Base-by-base conservation (phyloP, 106 monocot species). In the Chionographis japonica region DNA sequence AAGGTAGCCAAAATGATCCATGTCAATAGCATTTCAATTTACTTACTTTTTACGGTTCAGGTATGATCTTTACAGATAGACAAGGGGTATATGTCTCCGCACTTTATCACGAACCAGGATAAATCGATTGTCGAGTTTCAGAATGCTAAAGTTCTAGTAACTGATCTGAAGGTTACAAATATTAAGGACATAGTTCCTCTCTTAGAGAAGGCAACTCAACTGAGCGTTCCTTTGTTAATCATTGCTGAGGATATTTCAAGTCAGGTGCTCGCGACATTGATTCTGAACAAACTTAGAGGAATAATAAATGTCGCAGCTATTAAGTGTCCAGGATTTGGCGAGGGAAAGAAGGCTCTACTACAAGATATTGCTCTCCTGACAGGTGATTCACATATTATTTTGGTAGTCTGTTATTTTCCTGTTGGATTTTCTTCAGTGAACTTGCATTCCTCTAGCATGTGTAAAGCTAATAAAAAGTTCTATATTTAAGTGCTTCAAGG, bases 291-390 rank as follows among this genome's bases (percentile, higher is more conserved):
- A 55, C 68, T 87, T 52, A 78, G 76, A 69, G 98, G 98, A 54
- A 49, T 90, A 52, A 61, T 99, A 39, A 93, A 90, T 81, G 90
- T 99, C 68, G 98, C 98, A 66, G 93, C 83, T 17, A 74, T 99
- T 50, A 85, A 90, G 49, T 90, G 90, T 62, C 98, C 98, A 57
- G 98, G 98, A 46, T 85, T 99, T 73, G 90, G 83, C 4, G 93
- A 99, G 49, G 85, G 83, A 53, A 99, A 90, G 78, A 93, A 99
- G 68, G 98, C 83, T 59, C 36, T 90, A 68, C 77, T 99, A 58
- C 98, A 99, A 68, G 98, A 99, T 80, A 93, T 99, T 80, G 90
- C 98, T 78, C 86, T 88, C 9, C 83, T 99, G 93, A 99, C 98
- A 74, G 98, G 98, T 93, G 53, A 55, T 15, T 52, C 9, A 13